Conservation (phyloP, 2,329 filamentous ascomycete species). For the Monosporascus sp. region DNA sequence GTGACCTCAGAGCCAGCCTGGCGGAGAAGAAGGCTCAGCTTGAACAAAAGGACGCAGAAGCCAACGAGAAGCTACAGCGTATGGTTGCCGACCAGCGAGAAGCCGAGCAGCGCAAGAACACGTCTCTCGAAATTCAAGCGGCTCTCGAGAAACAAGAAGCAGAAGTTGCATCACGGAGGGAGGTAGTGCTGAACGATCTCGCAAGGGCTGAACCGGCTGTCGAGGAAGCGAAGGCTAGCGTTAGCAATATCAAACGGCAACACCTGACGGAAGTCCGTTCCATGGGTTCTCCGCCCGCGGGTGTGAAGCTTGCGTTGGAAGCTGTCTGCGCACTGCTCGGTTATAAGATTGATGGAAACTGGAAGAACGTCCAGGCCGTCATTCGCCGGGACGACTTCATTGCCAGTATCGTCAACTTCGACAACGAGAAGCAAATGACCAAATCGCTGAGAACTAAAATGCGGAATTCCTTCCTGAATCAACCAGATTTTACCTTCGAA, state of each 20-base stretch:
- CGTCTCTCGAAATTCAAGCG: constrained; percentile 82
- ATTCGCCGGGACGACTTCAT: constrained; percentile 95
- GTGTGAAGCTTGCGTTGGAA: constrained; percentile 87
- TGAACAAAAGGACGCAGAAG: constrained; percentile 89
- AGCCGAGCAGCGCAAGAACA: constrained; percentile 84
- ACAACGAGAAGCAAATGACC: constrained; percentile 95
- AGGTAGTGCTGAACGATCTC: constrained; percentile 82
- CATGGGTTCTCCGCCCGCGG: constrained; percentile 86
- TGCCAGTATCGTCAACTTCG: constrained; percentile 93
- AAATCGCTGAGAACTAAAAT: constrained; percentile 75
- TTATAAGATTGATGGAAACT: constrained; percentile 74
- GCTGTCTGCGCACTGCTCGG: constrained; percentile 94
- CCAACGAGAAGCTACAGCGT: constrained; percentile 92
- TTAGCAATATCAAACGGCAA: constrained; percentile 96
- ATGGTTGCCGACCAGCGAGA: constrained; percentile 97
- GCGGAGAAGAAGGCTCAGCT: constrained; percentile 92
- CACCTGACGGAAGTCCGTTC: constrained; percentile 96
- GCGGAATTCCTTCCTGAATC: constrained; percentile 85
- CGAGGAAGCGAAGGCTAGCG: constrained; percentile 86
- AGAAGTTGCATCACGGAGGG: constrained; percentile 75
- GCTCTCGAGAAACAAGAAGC: constrained; percentile 85
- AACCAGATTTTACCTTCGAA: constrained; percentile 94
- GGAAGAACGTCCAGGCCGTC: constrained; percentile 86
- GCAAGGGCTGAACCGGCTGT: constrained; percentile 92
- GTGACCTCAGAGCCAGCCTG: constrained; percentile 82